phyloP scores from a whole-genome alignment of 257 asterid species.

The Solanum boliviense region DNA sequence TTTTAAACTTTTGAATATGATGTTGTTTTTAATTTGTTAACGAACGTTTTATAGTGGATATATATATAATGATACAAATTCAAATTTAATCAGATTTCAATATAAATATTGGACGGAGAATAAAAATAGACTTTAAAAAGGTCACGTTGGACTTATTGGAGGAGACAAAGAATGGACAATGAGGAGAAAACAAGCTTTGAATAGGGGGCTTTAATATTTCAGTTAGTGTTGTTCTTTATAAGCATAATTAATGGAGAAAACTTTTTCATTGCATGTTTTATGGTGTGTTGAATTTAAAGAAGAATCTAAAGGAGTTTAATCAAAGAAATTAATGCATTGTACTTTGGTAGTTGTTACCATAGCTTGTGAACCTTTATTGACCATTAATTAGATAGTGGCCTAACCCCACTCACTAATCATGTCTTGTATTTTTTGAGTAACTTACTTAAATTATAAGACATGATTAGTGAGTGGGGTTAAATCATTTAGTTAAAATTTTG shows the following conservation, averaged over 20 bases:
- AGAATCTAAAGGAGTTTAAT: background rate
- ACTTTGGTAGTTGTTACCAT: background rate
- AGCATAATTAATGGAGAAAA: background rate
- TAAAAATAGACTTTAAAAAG: background rate
- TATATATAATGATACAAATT: no score
- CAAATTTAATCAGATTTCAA: fast-evolving
- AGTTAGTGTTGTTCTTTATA: background rate
- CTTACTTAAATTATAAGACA: background rate
- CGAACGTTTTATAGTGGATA: fast-evolving
- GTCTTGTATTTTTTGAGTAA: background rate
- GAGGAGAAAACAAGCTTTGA: background rate
- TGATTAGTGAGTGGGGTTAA: background rate
- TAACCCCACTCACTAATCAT: background rate
- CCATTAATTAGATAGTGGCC: background rate
- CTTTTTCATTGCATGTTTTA: background rate
- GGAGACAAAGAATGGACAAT: background rate
- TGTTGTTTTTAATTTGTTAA: background rate
- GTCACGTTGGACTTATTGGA: background rate
- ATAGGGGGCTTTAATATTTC: background rate
- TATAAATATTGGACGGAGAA: fast-evolving
- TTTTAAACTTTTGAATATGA: background rate
- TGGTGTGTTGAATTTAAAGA: background rate
- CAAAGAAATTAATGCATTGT: background rate
- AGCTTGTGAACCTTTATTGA: background rate
- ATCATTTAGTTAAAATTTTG: background rate